Base-by-base conservation (phyloP, 441 rosid genomes). In the Syzygium syzygioides region DNA sequence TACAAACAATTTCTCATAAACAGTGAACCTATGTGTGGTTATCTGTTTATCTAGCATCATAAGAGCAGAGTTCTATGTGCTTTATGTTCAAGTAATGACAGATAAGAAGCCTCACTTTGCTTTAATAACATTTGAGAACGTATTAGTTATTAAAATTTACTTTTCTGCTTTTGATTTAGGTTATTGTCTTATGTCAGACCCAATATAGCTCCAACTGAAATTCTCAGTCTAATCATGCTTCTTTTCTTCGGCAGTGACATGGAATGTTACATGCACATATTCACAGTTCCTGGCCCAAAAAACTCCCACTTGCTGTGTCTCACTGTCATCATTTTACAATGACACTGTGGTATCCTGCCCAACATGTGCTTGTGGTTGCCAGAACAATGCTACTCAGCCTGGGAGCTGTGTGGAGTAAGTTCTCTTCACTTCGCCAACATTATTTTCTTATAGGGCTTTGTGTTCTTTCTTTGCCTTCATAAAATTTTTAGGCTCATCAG, bases 251-350 rank as follows among this genome's bases (percentile, higher is more conserved):
- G 91, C 90, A 95, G 98, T 97, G 98, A 97, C 99, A 41, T 96
- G 98, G 98, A 94, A 95, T 88, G 95, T 94, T 88, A 94, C 99
- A 3, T 97, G 99, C 91, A 94, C 95, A 12, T 96, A 95, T 87
- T 97, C 98, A 2, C 99, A 97, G 90, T 95, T 95, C 89, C 94
- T 95, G 86, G 94, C 97, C 86, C 94, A 90, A 85, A 95, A 93
- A 90, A 91, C 96, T 53, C 99, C 97, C 3, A 91, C 95, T 87
- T 97, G 98, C 90, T 97, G 99, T 55, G 97, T 96, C 80, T 97
- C 98, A 5, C 96, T 97, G 87, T 95, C 98, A 76, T 93, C 98
- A n/a, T 97, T 97, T 93, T 97, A 96, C 88, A 95, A 95, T 50
- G 87, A 92, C 88, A 93, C 97, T 28, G 93, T 97, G 85, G 95